Evolutionary conservation across 2,329 filamentous ascomycete species (phyloP), one percentile per base, ranked within the genome.

Genomic region (Metarhizium sp.): DNA sequence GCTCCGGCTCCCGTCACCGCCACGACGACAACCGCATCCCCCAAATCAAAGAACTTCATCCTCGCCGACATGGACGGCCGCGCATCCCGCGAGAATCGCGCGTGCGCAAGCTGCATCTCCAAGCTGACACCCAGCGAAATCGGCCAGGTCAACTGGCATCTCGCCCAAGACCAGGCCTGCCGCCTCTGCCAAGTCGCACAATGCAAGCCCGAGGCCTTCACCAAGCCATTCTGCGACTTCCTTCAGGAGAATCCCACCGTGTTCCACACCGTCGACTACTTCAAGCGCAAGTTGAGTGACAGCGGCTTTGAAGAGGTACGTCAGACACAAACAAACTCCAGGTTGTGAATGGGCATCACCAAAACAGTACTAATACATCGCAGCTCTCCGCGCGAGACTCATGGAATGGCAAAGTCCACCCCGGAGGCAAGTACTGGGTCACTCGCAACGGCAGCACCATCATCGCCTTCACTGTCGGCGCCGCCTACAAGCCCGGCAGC

Each of bases 231-330:
- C 69, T 86, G 87, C 68, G 80, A 90, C 53, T 97, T 96, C 68
- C 81, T 97, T 75, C 88, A 85, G 48, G 80, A 88, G 59, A 96
- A 96, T 67, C 94, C 94, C 0, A 97, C 94, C 8, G 82, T 96
- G 50, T 99, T 95, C 70, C 94, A 99, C 66, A 84, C 90, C 1
- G 91, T 96, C 32, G 81, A 84, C 56, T 82, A 90, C 63, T 90
- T 96, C 68, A 84, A 86, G 64, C 76, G 78, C 56, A 85, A 91
- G 64, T 79, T 96, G 50, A 76, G 80, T 59, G 78, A 82, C 43
- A 77, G 82, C 42, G 92, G 90, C 48, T 99, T 88, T 72, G 80
- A 78, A 58, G 85, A 84, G 72, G 84, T 90, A 60, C 55, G 73
- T 66, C 52, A n/a, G 29, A n/a, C 42, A 45, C n/a, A 16, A 29